phyloP scores from a whole-genome alignment of 179 eudicot species.

The Nepenthes alata region DNA sequence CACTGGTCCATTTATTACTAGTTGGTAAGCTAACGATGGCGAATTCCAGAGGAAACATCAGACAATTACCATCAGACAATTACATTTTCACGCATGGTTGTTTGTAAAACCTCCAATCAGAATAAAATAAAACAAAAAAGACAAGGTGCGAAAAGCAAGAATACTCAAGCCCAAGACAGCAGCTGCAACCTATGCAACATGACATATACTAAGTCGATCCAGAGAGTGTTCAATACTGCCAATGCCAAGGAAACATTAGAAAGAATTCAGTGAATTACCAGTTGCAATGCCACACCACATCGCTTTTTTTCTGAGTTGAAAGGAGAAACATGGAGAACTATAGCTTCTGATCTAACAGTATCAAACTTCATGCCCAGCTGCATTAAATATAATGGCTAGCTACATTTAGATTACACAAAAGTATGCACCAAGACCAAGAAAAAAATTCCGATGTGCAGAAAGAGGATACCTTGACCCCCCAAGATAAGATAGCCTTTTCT shows the following conservation, averaged over 20 bases:
- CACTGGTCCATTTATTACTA: too few relatives aligned
- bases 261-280: slow-evolving; percentile 25
- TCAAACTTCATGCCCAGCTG: slow-evolving; percentile 75
- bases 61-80: too few relatives aligned
- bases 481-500: slow-evolving; percentile 75
- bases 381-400: neutral
- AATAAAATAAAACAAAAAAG: too few relatives aligned
- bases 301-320: slow-evolving; percentile 84
- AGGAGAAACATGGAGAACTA: slow-evolving; percentile 65
- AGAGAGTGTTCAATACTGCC: slow-evolving; percentile 24
- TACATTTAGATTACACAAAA: neutral
- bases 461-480: slow-evolving; percentile 69
- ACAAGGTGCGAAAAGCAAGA: too few relatives aligned
- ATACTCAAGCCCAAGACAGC: too few relatives aligned
- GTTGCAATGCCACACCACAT: slow-evolving; percentile 76
- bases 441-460: neutral
- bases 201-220: too few relatives aligned
- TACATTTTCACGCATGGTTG: too few relatives aligned
- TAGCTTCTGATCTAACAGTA: slow-evolving; percentile 49
- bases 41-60: too few relatives aligned
- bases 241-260: too few relatives aligned
- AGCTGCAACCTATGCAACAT: too few relatives aligned
- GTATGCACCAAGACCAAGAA: neutral
- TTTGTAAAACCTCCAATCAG: too few relatives aligned
- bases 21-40: too few relatives aligned